phyloP scores from a whole-genome alignment of 1,284 basidiomycete genomes.

The Polyporus tsugae region DNA sequence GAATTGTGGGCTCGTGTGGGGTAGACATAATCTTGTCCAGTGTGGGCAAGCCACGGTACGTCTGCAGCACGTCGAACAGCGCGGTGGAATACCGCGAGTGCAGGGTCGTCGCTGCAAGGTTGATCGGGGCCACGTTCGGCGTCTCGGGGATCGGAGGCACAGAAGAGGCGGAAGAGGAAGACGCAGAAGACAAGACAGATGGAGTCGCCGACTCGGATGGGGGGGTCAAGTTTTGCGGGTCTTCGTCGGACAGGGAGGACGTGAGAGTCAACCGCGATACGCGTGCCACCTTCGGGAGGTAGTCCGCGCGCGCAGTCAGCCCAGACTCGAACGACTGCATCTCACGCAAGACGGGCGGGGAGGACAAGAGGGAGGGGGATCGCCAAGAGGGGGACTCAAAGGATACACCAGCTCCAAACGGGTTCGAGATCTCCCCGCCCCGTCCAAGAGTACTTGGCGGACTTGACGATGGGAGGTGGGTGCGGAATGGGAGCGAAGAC shows the following conservation, averaged over 20 bases:
- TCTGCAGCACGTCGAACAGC: constrained; percentile 85
- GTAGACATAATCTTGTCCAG: constrained; percentile 64
- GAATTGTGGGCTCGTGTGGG: constrained; percentile 63
- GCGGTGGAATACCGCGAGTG: constrained; percentile 73
- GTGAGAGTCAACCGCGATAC: constrained; percentile 33
- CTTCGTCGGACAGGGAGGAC: constrained; percentile 32
- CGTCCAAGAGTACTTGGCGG: constrained; percentile 22
- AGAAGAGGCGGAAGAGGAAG: constrained; percentile 17
- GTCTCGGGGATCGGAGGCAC: constrained; percentile 26
- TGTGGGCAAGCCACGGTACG: constrained; percentile 75
- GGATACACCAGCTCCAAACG: constrained; percentile 69
- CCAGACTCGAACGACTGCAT: constrained; percentile 86
- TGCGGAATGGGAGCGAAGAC: constrained; percentile 38
- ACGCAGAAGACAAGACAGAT: constrained; percentile 17
- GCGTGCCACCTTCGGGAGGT: constrained; percentile 31
- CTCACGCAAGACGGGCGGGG: constrained; percentile 66
- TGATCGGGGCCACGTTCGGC: constrained; percentile 18
- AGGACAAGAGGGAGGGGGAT: constrained; percentile 48
- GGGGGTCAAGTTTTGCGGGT: constrained; percentile 17
- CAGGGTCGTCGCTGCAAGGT: constrained; percentile 51
- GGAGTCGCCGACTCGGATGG: constrained; percentile 18
- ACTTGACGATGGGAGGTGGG: constrained; percentile 28
- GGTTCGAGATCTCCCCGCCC: constrained; percentile 51
- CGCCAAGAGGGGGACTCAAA: constrained; percentile 66
- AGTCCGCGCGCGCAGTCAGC: constrained; percentile 67